A percentile compares a stretch with the other conserved stretches of the same genome.
Evolutionary conservation across 2,329 filamentous ascomycete species (phyloP).

Genomic region (Achaetomium macrosporum): DNA sequence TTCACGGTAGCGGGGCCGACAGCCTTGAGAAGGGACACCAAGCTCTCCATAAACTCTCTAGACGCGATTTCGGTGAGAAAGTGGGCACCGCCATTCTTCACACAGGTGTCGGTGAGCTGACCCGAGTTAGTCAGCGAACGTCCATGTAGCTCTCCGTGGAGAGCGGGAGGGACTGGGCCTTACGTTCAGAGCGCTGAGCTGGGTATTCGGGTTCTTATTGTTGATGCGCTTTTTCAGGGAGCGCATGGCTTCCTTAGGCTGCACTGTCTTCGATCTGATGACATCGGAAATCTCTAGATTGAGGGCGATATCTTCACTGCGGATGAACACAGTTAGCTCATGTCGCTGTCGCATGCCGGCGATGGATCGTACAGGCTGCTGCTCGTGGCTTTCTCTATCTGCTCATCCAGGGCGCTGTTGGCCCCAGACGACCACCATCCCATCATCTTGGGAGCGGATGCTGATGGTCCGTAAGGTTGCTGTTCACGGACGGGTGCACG

Average conservation of each 20-base stretch:
- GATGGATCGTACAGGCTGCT: constrained; percentile 70
- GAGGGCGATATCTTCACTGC: constrained; percentile 88
- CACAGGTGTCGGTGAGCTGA: constrained; percentile 91
- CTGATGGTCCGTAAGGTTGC: background rate
- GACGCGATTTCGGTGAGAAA: constrained; percentile 95
- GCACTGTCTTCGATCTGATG: constrained; percentile 94
- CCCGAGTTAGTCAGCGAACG: constrained; percentile 12
- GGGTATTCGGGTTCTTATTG: constrained; percentile 96
- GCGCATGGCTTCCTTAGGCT: constrained; percentile 96
- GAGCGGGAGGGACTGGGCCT: constrained; percentile 17
- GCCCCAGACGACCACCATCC: constrained; percentile 92
- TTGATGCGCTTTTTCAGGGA: constrained; percentile 89
- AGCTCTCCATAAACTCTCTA: constrained; percentile 96
- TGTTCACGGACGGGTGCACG: background rate
- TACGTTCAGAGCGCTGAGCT: constrained; percentile 90
- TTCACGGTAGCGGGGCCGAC: constrained; percentile 71
- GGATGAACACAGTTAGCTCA: constrained; percentile 7
- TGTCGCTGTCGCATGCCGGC: background rate
- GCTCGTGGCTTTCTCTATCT: constrained; percentile 90
- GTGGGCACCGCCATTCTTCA: constrained; percentile 95
- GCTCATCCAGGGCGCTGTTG: constrained; percentile 89
- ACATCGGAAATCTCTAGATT: constrained; percentile 98
- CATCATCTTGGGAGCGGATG: constrained; percentile 57
- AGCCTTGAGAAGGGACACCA: constrained; percentile 82
- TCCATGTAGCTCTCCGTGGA: background rate